A percentile compares a stretch with the other conserved stretches of the same genome.
These are phyloP conservation scores for Cyanodermella asteris DNA, from an alignment of 2,329 filamentous ascomycete species.

Conservation along the genomic window DNA sequence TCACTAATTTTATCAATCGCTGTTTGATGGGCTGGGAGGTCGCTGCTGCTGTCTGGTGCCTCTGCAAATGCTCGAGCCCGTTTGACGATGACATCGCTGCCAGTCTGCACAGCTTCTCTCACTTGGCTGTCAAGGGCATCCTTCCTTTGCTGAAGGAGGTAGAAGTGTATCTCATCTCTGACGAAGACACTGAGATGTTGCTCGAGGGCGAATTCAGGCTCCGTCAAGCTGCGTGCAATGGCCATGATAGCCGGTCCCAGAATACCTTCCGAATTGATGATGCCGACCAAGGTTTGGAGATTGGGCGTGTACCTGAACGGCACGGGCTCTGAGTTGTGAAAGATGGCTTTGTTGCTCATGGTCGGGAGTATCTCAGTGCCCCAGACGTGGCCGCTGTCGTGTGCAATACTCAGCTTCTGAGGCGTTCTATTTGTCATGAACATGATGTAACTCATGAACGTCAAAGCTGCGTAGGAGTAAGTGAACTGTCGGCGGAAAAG, in stretches of 20 bases:
- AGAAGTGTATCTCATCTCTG: conserved; percentile 92
- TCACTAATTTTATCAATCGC: conserved; percentile 86
- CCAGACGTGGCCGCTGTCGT: conserved; percentile 82
- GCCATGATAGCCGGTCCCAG: conserved; percentile 93
- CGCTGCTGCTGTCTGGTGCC: conserved; percentile 47
- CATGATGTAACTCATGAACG: conserved; percentile 97
- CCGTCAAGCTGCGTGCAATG: conserved; percentile 79
- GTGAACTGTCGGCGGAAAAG: conserved; percentile 93
- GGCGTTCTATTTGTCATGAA: conserved; percentile 94
- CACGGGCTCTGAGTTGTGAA: conserved; percentile 87
- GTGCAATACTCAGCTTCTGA: conserved; percentile 81
- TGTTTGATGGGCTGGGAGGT: conserved; percentile 86
- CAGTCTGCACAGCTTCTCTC: conserved; percentile 59
- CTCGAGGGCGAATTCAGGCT: conserved; percentile 56
- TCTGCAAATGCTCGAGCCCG: conserved; percentile 68
- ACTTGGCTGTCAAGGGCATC: conserved; percentile 43
- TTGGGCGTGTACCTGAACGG: conserved; percentile 96
- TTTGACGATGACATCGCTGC: conserved; percentile 82
- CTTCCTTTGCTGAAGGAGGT: conserved; percentile 68
- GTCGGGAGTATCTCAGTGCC: conserved; percentile 81
- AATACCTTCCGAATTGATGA: conserved; percentile 85
- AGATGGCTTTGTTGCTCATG: conserved; percentile 67
- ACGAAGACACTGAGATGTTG: conserved; percentile 89
- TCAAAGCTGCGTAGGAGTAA: conserved; percentile 83
- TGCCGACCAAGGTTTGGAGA: conserved; percentile 86